phyloP scores from a whole-genome alignment of 306 rosid species.

The Fragaria iinumae region DNA sequence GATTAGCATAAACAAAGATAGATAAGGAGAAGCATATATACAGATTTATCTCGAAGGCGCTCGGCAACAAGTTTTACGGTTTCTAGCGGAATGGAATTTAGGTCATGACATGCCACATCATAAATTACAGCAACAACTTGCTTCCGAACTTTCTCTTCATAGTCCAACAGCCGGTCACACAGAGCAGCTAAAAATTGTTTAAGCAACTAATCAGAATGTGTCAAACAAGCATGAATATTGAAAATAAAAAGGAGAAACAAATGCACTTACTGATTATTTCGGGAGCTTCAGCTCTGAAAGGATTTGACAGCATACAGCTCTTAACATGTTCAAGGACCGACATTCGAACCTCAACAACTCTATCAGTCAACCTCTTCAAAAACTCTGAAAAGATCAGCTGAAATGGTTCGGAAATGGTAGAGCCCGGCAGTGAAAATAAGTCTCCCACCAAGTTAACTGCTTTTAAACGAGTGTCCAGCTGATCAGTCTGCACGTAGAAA shows the following conservation, averaged over 20 bases:
- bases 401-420: conserved; percentile 75
- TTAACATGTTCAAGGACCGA: conserved; percentile 80
- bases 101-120: conserved; percentile 76
- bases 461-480: conserved; percentile 86
- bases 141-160: conserved; percentile 87
- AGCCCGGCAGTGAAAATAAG: conserved; percentile 71
- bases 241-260: not conserved
- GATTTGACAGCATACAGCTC: conserved; percentile 76
- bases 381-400: conserved; percentile 91
- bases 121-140: conserved; percentile 95
- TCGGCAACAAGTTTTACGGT: conserved; percentile 89
- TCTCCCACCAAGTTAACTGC: conserved; percentile 93
- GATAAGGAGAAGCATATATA: conserved; percentile 35
- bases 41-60: conserved; percentile 98
- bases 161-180: conserved; percentile 93
- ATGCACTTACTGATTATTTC: conserved; percentile 71
- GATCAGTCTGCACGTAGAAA: conserved; percentile 71
- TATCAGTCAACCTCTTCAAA: conserved; percentile 90
- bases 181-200: conserved; percentile 71
- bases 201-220: conserved; percentile 35
- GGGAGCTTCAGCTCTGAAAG: conserved; percentile 73
- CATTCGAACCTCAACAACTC: conserved; percentile 87
- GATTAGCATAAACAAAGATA: conserved; percentile 10
- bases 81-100: conserved; percentile 67
- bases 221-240: not conserved